Evolutionary conservation across 176 grass and related monocot genomes (phyloP).

Genomic region (Avena atlantica): DNA sequence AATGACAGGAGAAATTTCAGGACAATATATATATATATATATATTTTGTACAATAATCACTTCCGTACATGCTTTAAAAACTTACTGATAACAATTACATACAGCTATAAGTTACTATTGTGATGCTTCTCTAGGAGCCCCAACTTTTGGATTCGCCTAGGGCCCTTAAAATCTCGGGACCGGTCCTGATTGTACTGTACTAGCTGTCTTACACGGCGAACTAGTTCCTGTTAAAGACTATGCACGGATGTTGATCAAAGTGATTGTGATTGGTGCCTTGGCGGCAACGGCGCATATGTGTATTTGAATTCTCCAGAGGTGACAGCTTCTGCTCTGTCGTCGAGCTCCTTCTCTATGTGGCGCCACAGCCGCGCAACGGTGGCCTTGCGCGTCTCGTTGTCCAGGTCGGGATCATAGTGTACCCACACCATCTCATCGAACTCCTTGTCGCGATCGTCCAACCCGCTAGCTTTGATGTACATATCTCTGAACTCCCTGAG

Average conservation of each 20-base stretch:
- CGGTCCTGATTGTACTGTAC: too few species aligned
- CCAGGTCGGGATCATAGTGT: not conserved
- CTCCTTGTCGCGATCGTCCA: not conserved
- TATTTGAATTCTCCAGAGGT: not conserved
- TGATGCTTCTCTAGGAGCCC: too few species aligned
- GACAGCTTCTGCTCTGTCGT: not conserved
- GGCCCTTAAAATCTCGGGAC: too few species aligned
- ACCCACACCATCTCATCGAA: not conserved
- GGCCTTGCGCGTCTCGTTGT: not conserved
- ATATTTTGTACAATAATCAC: too few species aligned
- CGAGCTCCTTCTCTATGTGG: not conserved
- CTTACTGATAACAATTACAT: too few species aligned
- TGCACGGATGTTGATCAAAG: too few species aligned
- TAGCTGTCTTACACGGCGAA: not conserved
- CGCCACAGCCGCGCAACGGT: not conserved
- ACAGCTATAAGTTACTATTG: too few species aligned
- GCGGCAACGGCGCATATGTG: not conserved
- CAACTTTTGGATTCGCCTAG: too few species aligned
- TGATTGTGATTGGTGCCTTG: not conserved
- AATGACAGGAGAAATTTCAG: too few species aligned
- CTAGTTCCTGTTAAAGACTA: not conserved
- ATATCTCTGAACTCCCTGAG: not conserved
- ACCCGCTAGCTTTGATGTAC: not conserved
- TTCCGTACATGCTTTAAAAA: too few species aligned
- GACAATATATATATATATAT: too few species aligned